phyloP scores from a whole-genome alignment of 2,329 filamentous ascomycete species.

The Zalaria obscura region DNA sequence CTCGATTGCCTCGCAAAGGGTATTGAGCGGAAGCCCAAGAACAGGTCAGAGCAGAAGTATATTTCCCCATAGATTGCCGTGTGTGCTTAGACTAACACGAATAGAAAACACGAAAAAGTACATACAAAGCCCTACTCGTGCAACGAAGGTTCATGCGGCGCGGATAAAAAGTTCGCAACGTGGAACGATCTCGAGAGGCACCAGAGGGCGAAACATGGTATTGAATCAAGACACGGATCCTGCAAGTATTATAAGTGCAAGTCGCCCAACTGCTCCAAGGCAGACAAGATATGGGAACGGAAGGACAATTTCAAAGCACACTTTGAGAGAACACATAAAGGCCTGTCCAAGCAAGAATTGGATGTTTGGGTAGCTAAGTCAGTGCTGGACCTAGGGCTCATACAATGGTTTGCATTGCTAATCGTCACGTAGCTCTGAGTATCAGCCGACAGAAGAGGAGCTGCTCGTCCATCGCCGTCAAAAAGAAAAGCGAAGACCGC shows the following conservation, averaged over 20 bases:
- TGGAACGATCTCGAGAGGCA: constrained; percentile 73
- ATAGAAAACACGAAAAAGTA: constrained; percentile 59
- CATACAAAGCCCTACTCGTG: constrained; percentile 59
- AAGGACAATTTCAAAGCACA: constrained; percentile 81
- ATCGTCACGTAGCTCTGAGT: not conserved
- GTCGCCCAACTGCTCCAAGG: constrained; percentile 40
- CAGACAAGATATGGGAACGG: constrained; percentile 61
- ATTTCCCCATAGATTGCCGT: no score
- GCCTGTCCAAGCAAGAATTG: not conserved
- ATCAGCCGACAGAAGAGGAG: not conserved
- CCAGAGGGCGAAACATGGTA: constrained; percentile 53
- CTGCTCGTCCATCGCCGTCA: not conserved
- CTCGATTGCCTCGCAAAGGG: no score
- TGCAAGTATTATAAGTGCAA: constrained; percentile 47
- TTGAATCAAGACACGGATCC: constrained; percentile 28
- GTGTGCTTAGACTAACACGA: not conserved
- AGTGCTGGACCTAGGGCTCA: not conserved
- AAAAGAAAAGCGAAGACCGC: not conserved
- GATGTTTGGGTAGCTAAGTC: constrained; percentile 1
- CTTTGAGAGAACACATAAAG: constrained; percentile 50
- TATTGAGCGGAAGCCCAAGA: constrained; percentile 1
- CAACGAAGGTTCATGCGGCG: constrained; percentile 38
- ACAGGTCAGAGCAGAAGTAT: constrained; percentile 4
- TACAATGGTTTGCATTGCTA: not conserved
- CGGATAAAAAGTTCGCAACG: constrained; percentile 58